Percentiles rank a stretch among this genome's conserved stretches.
Evolutionary conservation across 768 basidiomycete genomes (phyloP).

Genomic region (Suillus subaureus): DNA sequence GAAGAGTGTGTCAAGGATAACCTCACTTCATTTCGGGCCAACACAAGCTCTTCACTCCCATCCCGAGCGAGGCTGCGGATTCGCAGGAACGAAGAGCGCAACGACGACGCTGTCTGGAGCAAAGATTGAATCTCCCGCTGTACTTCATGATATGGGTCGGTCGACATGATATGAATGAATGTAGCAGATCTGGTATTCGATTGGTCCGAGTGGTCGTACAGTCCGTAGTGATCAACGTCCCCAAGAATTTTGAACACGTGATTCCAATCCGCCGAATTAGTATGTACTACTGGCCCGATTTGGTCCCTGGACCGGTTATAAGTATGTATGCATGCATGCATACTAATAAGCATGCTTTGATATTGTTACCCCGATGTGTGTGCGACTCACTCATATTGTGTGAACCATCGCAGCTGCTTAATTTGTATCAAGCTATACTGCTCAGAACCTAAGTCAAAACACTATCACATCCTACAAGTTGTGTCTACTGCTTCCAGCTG

Average conservation of each 20-base stretch:
- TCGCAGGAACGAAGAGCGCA: constrained; percentile 75
- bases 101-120: constrained; percentile 67
- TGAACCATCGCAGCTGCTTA: too few relatives aligned
- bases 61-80: constrained; percentile 74
- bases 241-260: not conserved
- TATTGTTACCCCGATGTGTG: too few relatives aligned
- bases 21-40: constrained; percentile 76
- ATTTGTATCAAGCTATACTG: too few relatives aligned
- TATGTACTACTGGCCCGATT: too few relatives aligned
- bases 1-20: constrained; percentile 1
- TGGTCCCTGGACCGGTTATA: too few relatives aligned
- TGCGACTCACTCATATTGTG: too few relatives aligned
- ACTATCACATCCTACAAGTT: too few relatives aligned
- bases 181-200: not conserved
- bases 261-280: constrained; percentile 6
- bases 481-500: too few relatives aligned
- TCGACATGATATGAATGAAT: constrained; percentile 48
- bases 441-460: too few relatives aligned
- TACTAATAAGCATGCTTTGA: too few relatives aligned
- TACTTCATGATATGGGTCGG: constrained; percentile 87
- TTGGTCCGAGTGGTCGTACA: not conserved
- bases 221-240: not conserved
- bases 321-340: too few relatives aligned
- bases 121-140: constrained; percentile 81
- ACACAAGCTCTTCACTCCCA: constrained; percentile 79